Percentiles rank a stretch among this genome's conserved stretches.
Evolutionary conservation across 225 moss, liverwort and hornwort genomes (phyloP).

Genomic region (Anthoceros angustus): DNA sequence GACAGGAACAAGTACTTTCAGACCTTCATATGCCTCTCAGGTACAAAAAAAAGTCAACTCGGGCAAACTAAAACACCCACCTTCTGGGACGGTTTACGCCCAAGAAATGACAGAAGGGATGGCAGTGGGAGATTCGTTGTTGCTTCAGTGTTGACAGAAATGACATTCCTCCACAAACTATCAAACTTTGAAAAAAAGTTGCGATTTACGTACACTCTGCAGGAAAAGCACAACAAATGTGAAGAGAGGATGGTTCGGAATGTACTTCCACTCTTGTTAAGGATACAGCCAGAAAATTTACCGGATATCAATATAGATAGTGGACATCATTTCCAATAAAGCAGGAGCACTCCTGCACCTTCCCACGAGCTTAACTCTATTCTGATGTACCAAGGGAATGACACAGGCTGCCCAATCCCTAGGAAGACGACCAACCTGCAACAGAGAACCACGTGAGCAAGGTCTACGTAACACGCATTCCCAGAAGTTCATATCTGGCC

Average conservation of each 20-base stretch:
- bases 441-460: neutral
- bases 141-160: conserved; percentile 43
- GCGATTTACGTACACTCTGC: conserved; percentile 60
- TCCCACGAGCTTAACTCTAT: conserved; percentile 50
- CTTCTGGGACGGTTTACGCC: conserved; percentile 47
- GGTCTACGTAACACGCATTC: neutral
- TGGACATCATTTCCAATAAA: conserved; percentile 42
- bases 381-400: conserved; percentile 52
- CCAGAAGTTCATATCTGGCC: neutral
- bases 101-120: conserved; percentile 49
- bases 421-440: conserved; percentile 69
- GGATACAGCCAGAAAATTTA: conserved; percentile 13
- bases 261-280: neutral
- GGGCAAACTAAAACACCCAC: conserved; percentile 12
- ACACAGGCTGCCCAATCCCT: conserved; percentile 70
- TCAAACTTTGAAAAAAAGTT: conserved; percentile 50
- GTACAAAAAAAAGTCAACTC: neutral
- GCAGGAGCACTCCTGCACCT: conserved; percentile 39
- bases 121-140: conserved; percentile 71
- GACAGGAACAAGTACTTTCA: neutral
- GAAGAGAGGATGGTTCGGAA: neutral
- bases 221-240: conserved; percentile 1
- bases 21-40: neutral
- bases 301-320: conserved; percentile 49
- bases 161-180: conserved; percentile 22